Evolutionary conservation across 2,329 filamentous ascomycete species (phyloP).

Genomic region (Aspergillus melleus): DNA sequence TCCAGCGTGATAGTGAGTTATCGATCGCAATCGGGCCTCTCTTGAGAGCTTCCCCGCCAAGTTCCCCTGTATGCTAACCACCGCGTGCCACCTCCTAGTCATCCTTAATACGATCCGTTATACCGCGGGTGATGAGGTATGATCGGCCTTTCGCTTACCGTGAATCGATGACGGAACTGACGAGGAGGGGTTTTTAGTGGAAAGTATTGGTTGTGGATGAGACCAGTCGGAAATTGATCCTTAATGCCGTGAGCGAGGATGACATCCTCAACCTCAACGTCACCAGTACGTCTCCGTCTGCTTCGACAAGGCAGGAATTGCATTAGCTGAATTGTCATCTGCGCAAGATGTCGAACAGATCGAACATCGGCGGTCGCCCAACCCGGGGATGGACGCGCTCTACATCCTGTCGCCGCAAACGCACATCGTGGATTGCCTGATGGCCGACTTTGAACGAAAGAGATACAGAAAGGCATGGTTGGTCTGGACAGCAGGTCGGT

Average conservation of each 20-base stretch:
- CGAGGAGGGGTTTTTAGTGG: slow-evolving; percentile 63
- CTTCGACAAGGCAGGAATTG: not conserved
- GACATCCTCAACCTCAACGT: slow-evolving; percentile 96
- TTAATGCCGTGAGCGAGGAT: slow-evolving; percentile 91
- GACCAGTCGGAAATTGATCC: slow-evolving; percentile 77
- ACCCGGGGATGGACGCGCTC: slow-evolving; percentile 89
- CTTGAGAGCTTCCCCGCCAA: not conserved
- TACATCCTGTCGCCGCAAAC: slow-evolving; percentile 85
- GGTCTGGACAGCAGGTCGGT: slow-evolving; percentile 75
- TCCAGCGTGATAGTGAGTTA: slow-evolving; percentile 72
- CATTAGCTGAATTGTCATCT: slow-evolving; percentile 14
- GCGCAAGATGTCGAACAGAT: slow-evolving; percentile 85
- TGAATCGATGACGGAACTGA: slow-evolving; percentile 30
- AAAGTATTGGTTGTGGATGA: slow-evolving; percentile 93
- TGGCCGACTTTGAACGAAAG: slow-evolving; percentile 84
- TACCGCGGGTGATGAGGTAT: slow-evolving; percentile 78
- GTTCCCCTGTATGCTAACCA: not conserved
- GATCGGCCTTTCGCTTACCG: slow-evolving; percentile 29
- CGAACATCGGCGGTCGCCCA: slow-evolving; percentile 78
- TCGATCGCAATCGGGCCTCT: not conserved
- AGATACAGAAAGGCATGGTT: slow-evolving; percentile 78
- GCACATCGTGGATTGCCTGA: slow-evolving; percentile 88
- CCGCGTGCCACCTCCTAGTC: slow-evolving; percentile 48
- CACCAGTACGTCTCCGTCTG: slow-evolving; percentile 66
- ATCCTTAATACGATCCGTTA: slow-evolving; percentile 72